Conservation (phyloP, 106 monocot species). For the Agapanthus africanus region DNA sequence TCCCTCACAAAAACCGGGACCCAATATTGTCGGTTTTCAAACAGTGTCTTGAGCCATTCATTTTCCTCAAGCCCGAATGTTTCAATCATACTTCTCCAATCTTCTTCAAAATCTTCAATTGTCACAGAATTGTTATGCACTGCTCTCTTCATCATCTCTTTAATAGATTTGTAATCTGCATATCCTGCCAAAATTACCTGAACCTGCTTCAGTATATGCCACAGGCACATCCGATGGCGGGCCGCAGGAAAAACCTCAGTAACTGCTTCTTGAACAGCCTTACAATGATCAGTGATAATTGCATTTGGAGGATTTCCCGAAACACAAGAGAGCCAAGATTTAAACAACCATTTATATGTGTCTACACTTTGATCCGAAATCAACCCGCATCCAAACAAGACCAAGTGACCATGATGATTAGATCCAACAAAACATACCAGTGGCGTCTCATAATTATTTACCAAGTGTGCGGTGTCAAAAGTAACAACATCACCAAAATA, state of each 20-base stretch:
- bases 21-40: constrained; percentile 31
- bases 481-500: constrained; percentile 40
- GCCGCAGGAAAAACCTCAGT: constrained; percentile 29
- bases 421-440: constrained; percentile 32
- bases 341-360: constrained; percentile 30
- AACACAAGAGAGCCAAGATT: constrained; percentile 35
- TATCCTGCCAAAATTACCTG: constrained; percentile 31
- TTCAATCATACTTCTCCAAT: constrained; percentile 32
- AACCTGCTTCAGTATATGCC: constrained; percentile 29
- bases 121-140: constrained; percentile 27
- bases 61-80: constrained; percentile 29
- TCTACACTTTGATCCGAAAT: constrained; percentile 23
- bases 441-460: constrained; percentile 34
- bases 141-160: constrained; percentile 27
- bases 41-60: constrained; percentile 38
- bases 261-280: constrained; percentile 36
- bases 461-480: constrained; percentile 27
- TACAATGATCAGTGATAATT: constrained; percentile 33
- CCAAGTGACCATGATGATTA: constrained; percentile 43
- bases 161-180: constrained; percentile 31
- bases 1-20: constrained; percentile 34
- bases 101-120: constrained; percentile 30
- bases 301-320: constrained; percentile 26
- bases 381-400: constrained; percentile 38
- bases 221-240: constrained; percentile 25